Conservation (phyloP, 345 rosid species). For the Euphorbia pulcherrima region DNA sequence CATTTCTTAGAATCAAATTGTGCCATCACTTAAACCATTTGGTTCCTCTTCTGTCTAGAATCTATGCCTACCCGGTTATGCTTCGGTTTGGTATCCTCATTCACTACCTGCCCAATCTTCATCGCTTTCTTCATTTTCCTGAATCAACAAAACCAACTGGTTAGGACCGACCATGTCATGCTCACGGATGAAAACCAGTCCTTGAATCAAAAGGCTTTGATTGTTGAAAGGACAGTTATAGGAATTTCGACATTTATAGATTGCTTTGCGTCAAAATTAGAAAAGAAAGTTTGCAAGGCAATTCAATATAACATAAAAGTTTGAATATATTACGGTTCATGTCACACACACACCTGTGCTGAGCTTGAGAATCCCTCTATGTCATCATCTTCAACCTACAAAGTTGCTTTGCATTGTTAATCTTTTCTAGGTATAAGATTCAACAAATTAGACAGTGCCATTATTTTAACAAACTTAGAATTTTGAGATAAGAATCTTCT, state of each 20-base stretch:
- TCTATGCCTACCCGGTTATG: neutral
- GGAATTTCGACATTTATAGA: neutral
- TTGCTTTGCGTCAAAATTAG: neutral
- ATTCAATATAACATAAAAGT: neutral
- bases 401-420: constrained; percentile 12
- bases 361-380: constrained; percentile 46
- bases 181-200: neutral
- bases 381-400: constrained; percentile 48
- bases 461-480: neutral
- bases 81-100: neutral
- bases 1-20: neutral
- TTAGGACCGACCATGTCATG: neutral
- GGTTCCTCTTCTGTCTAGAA: neutral
- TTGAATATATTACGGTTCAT: neutral
- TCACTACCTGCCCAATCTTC: constrained; percentile 43
- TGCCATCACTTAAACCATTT: neutral
- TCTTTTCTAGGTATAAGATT: neutral
- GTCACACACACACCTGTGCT: constrained; percentile 42
- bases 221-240: neutral
- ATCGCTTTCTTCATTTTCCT: constrained; percentile 48
- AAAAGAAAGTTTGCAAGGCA: neutral
- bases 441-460: neutral
- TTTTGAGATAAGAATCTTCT: neutral
- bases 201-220: neutral
- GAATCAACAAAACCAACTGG: constrained; percentile 6